A percentile compares a stretch with the other conserved stretches of the same genome.
phyloP scores from a whole-genome alignment of 495 filamentous ascomycete species.

The Clavariopsis aquatica region DNA sequence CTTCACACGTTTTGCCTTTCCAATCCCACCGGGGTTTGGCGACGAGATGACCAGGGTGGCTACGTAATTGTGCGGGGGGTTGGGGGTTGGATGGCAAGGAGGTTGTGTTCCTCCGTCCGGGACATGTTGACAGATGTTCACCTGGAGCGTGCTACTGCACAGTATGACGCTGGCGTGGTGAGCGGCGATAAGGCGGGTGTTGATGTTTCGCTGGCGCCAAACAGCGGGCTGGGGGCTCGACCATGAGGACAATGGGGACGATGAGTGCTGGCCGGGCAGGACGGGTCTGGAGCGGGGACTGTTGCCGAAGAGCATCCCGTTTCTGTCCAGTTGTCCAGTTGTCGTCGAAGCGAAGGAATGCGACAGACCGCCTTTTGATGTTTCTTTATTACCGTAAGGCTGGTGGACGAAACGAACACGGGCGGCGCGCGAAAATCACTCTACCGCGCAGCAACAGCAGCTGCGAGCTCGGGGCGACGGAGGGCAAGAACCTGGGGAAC shows the following conservation, averaged over 20 bases:
- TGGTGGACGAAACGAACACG: neutral
- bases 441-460: neutral
- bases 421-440: neutral
- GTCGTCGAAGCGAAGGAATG: neutral
- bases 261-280: neutral
- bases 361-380: conserved; percentile 1
- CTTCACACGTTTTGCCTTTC: neutral
- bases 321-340: neutral
- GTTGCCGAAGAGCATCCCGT: no score
- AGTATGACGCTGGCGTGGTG: neutral
- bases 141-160: neutral
- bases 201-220: no score
- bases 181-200: neutral
- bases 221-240: no score
- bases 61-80: conserved; percentile 2
- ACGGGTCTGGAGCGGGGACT: neutral
- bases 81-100: neutral
- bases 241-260: no score
- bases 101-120: neutral
- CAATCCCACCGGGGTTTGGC: neutral
- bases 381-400: neutral
- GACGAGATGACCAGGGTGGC: neutral
- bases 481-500: neutral
- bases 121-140: neutral
- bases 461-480: neutral